These are phyloP conservation scores for Verbascum thapsus DNA, from an alignment of 257 asterid species.

Conservation along the genomic window DNA sequence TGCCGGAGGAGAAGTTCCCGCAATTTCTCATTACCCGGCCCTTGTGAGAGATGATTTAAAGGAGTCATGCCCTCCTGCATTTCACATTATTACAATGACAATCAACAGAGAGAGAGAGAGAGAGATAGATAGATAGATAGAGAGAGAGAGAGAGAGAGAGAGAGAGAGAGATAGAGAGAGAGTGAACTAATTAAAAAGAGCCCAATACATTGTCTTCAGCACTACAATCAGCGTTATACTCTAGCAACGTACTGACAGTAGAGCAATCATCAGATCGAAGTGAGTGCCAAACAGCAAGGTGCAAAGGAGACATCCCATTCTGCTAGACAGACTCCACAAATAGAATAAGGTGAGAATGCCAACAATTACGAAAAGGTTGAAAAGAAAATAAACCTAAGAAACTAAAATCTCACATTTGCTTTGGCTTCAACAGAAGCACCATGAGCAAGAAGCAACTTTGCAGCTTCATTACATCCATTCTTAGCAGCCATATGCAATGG, in stretches of 20 bases:
- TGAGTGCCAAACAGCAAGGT: constrained; percentile 99
- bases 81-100: constrained; percentile 37
- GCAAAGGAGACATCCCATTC: constrained; percentile 98
- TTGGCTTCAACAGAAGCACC: constrained; percentile 89
- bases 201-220: constrained; percentile 80
- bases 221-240: constrained; percentile 78
- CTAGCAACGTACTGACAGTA: constrained; percentile 84
- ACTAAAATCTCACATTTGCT: constrained; percentile 70
- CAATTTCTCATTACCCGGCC: constrained; percentile 72
- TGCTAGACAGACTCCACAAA: constrained; percentile 37
- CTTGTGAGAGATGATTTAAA: constrained; percentile 79
- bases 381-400: constrained; percentile 8
- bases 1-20: constrained; percentile 63
- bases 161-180: not conserved
- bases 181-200: constrained; percentile 19
- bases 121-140: not conserved
- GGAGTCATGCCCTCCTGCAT: constrained; percentile 95
- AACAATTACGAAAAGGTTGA: constrained; percentile 11
- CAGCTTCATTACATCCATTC: constrained; percentile 93
- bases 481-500: constrained; percentile 99
- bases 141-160: not conserved
- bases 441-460: constrained; percentile 74
- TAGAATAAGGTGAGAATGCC: constrained; percentile 22
- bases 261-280: constrained; percentile 74
- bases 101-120: constrained; percentile 31